Evolutionary conservation across 768 basidiomycete genomes (phyloP), one percentile per base, ranked within the genome.

Genomic region (Hemileccinum rubropunctum): DNA sequence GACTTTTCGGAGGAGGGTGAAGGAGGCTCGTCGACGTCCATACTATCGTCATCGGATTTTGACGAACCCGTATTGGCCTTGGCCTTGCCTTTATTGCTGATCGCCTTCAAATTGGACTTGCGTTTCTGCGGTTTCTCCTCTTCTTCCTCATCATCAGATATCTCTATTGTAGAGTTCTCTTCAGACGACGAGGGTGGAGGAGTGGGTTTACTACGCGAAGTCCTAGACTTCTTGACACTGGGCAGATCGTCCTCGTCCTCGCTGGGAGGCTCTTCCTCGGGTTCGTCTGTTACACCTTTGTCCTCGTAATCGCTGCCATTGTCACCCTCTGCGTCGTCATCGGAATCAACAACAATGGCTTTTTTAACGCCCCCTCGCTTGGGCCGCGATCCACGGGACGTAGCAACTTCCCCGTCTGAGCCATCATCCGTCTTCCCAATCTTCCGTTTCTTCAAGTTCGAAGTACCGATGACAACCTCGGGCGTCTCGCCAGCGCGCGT

Each of bases 21-120:
- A 60, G 49, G 59, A 13, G 70, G 70, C 7, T 79, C 75, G 42
- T 84, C 83, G 17, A 84, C 73, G 33, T 82, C 83, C 81, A 85
- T 84, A 26, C 58, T 64, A n/a, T 71, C 71, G 33, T 70, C 73
- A 28, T 72, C 75, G 3, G 64, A 74, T 59, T 60, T 67, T 46
- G 64, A 49, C 48, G 67, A 70, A n/a, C 50, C 70, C 38, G 53
- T 47, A 32, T 26, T 51, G 15, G 57, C 51, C 49, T 64, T 65
- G 15, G 27, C 54, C 28, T 66, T 68, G 43, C 48, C 56, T 12
- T 58, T 61, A 17, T 23, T 58, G 6, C 47, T 49, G 4, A 57
- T 57, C 30, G 50, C 54, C 45, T 67, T 71, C 34, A 46, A 39
- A 0, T 34, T 42, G 21, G 55, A 6, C 52, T 35, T 72, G 68